phyloP scores from a whole-genome alignment of 352 stramenopile genomes.

The Pythium phragmiticola region DNA sequence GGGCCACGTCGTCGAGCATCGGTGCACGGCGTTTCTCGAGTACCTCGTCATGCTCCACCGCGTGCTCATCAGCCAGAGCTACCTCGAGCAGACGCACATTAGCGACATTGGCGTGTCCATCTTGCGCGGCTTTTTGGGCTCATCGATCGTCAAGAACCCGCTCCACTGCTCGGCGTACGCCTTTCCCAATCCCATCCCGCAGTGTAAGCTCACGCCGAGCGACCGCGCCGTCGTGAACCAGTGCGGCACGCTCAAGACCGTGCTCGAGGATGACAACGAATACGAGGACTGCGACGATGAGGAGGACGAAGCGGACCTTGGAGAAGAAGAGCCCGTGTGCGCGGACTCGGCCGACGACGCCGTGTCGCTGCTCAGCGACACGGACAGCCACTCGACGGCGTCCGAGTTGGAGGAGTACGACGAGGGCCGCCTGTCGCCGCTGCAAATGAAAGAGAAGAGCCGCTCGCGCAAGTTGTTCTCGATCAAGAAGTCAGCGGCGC shows the following conservation, averaged over 20 bases:
- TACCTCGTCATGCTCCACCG: conserved; percentile 34
- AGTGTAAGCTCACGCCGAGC: conserved; percentile 26
- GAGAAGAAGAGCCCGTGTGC: conserved; percentile 12
- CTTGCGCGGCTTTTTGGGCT: conserved; percentile 36
- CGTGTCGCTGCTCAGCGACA: conserved; percentile 25
- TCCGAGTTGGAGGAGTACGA: conserved; percentile 28
- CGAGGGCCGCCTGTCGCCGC: conserved; percentile 13
- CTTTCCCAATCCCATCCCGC: conserved; percentile 28
- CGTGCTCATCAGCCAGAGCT: conserved; percentile 32
- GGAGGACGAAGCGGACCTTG: conserved; percentile 18
- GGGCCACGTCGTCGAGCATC: conserved; percentile 29
- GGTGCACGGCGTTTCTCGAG: conserved; percentile 34
- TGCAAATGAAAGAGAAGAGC: not conserved
- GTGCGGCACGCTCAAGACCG: conserved; percentile 35
- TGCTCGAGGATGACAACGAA: conserved; percentile 34
- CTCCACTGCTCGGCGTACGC: conserved; percentile 28
- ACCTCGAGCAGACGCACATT: conserved; percentile 33
- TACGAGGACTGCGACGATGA: conserved; percentile 25
- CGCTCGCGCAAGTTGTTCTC: conserved; percentile 22
- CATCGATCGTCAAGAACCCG: conserved; percentile 27
- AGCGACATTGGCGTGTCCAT: conserved; percentile 32
- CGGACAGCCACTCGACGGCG: conserved; percentile 27
- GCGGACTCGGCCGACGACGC: conserved; percentile 20
- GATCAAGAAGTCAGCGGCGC: conserved; percentile 15
- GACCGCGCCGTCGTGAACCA: conserved; percentile 32